Conservation (phyloP, 2,329 filamentous ascomycete species). For the Colletotrichum cordylinicola region DNA sequence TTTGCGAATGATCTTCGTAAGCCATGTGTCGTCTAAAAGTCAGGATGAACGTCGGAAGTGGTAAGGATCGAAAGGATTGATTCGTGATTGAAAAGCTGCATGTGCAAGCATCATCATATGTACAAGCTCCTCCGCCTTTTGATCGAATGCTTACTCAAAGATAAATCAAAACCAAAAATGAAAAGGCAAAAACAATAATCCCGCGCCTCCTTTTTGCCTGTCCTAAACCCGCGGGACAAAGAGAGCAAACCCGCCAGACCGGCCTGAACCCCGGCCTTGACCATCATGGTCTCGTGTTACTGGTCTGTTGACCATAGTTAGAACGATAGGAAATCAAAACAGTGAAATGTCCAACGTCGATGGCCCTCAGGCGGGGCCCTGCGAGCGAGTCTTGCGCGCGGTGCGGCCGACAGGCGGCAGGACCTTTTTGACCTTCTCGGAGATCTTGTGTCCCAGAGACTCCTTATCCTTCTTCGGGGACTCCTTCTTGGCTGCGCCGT, state of each 20-base stretch:
- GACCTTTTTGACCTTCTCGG: conserved; percentile 43
- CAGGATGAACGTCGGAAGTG: neutral
- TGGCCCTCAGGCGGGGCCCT: conserved; percentile 31
- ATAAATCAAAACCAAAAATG: neutral
- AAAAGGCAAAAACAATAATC: neutral
- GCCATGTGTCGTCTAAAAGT: neutral
- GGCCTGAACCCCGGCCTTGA: neutral
- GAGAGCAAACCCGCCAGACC: neutral
- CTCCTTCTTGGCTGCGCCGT: neutral
- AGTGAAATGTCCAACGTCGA: neutral
- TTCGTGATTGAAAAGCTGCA: neutral
- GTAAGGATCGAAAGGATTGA: neutral
- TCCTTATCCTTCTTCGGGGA: conserved; percentile 14
- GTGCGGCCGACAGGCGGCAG: conserved; percentile 38
- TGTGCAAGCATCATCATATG: neutral
- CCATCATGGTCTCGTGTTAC: neutral
- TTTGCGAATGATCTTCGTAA: neutral
- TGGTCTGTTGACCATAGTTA: neutral
- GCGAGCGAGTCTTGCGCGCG: conserved; percentile 48
- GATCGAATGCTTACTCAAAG: neutral
- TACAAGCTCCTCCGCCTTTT: neutral
- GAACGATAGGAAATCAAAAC: neutral
- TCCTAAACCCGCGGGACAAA: conserved; percentile 2
- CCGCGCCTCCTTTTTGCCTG: conserved; percentile 14
- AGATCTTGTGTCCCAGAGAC: conserved; percentile 16